Evolutionary conservation across 2,329 filamentous ascomycete genomes (phyloP), one percentile per base, ranked within the genome.

Genomic region (Ceratocystis colombiana): DNA sequence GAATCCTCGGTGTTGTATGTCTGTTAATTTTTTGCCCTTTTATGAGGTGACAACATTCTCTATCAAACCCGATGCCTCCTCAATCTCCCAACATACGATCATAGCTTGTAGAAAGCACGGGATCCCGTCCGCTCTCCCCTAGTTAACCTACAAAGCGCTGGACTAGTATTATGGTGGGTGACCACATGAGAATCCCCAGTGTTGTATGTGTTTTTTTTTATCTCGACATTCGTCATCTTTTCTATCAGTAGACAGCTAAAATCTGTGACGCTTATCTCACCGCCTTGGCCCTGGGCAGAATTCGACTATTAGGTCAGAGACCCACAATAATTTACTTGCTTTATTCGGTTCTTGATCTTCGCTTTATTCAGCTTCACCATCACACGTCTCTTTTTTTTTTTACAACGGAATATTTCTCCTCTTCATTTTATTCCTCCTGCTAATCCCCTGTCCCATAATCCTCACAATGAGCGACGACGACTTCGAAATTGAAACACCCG

Each of bases 381-480:
- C 48, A 12, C 48, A 25, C 33, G 33, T 37, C 33, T 37, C 10
- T 22, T 0, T 25, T 53, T 25, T 53, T 1, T 10, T 20, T 15
- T 25, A 25, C 48, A 17, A 25, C n/a, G 5, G 8, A 1, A 10
- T 25, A 12, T 25, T 5, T 50, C 12, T 20, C 3, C 20, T n/a
- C 7, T 48, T 46, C 17, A 5, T n/a, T 22, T 10, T 8, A 1
- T 22, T 12, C 8, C n/a, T 25, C 12, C 8, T 53, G 7, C 20
- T 3, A 22, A 12, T 25, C 20, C 6, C n/a, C 48, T 15, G 22
- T 25, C 2, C 15, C 5, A 25, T 37, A 55, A 25, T 2, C 7
- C 17, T 3, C 25, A 57, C 25, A 66, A 70, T 70, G 69, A 82
- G 84, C 76, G 82, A 82, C 71, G 82, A 84, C 64, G 83, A 86